These are phyloP conservation scores for Penicillium lagena DNA, from an alignment of 495 filamentous ascomycete species.

Conservation along the genomic window DNA sequence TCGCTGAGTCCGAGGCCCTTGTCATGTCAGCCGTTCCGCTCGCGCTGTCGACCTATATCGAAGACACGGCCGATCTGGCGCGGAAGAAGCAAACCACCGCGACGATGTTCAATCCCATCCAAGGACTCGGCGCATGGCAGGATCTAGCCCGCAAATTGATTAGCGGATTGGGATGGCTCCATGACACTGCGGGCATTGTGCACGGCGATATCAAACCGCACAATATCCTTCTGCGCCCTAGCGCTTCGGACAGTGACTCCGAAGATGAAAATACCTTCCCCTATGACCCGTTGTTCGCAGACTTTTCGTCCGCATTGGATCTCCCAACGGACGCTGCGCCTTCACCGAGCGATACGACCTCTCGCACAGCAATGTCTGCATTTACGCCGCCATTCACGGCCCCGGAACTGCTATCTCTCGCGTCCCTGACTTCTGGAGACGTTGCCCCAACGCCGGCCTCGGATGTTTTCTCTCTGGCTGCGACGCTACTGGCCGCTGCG, in stretches of 20 bases:
- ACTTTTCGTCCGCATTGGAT: conserved; percentile 54
- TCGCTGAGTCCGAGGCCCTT: conserved; percentile 39
- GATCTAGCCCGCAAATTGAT: conserved; percentile 44
- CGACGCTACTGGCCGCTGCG: conserved; percentile 49
- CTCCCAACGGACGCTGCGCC: conserved; percentile 11
- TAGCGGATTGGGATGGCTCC: conserved; percentile 45
- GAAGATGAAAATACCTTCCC: conserved; percentile 15
- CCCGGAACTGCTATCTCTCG: conserved; percentile 44
- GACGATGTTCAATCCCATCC: conserved; percentile 49
- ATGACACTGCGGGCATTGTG: conserved; percentile 34
- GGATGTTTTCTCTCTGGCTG: conserved; percentile 45
- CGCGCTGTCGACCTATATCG: conserved; percentile 44
- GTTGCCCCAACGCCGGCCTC: conserved; percentile 13
- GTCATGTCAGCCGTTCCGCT: conserved; percentile 48
- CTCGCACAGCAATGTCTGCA: conserved; percentile 32
- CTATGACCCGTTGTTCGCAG: conserved; percentile 44
- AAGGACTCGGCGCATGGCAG: conserved; percentile 33
- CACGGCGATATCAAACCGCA: conserved; percentile 40
- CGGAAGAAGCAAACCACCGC: conserved; percentile 22
- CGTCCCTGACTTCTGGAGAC: conserved; percentile 19
- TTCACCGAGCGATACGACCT: conserved; percentile 2
- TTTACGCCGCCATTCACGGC: conserved; percentile 54
- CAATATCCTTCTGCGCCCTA: conserved; percentile 33
- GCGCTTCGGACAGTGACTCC: conserved; percentile 2
- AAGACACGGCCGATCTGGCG: conserved; percentile 25